Conservation (phyloP, 1,284 basidiomycete species). For the Coriolopsis trogii region DNA sequence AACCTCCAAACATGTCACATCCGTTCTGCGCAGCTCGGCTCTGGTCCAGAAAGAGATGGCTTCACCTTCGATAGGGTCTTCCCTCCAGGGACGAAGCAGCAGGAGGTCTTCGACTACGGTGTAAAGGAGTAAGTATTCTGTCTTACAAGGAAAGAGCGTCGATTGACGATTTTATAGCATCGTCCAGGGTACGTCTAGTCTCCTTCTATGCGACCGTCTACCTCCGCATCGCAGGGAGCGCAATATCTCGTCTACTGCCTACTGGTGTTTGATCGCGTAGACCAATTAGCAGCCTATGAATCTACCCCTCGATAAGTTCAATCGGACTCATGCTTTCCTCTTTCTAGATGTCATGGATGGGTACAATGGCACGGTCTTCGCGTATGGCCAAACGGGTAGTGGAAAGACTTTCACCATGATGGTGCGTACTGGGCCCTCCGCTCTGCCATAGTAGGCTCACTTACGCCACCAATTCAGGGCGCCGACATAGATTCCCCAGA, state of each 20-base stretch:
- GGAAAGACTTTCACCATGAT: conserved; percentile 99
- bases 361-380: conserved; percentile 98
- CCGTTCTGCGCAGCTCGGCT: conserved; percentile 65
- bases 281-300: background rate
- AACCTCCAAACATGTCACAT: conserved; percentile 83
- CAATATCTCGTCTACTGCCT: too few relatives aligned
- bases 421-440: conserved; percentile 49
- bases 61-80: conserved; percentile 99
- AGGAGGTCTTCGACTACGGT: conserved; percentile 98
- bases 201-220: too few relatives aligned
- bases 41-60: conserved; percentile 86
- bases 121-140: conserved; percentile 83
- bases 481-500: conserved; percentile 94
- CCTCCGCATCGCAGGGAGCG: too few relatives aligned
- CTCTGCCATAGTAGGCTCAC: background rate
- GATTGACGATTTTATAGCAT: conserved; percentile 50
- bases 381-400: conserved; percentile 98
- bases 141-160: background rate
- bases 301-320: background rate
- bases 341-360: conserved; percentile 92
- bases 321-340: background rate
- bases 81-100: conserved; percentile 89
- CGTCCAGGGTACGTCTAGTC: conserved; percentile 63
- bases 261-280: background rate
- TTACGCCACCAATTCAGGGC: conserved; percentile 58